Evolutionary conservation across 169 alveolate genomes (phyloP).

Genomic region (Blepharisma undulans): DNA sequence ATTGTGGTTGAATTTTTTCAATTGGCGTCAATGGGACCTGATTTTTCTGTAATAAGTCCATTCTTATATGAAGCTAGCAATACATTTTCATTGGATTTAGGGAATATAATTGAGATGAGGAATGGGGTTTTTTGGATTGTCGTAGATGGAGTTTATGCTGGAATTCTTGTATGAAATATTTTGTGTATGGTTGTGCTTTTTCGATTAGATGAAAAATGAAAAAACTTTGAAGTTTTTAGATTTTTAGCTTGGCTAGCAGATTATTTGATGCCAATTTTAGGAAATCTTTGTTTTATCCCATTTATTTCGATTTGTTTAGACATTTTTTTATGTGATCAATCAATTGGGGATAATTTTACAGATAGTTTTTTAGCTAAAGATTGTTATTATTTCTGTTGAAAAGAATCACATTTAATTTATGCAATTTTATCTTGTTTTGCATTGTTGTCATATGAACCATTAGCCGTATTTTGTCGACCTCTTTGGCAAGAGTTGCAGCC

Average conservation of each 20-base stretch:
- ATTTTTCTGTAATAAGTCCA: background rate
- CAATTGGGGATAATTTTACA: slow-evolving; percentile 7
- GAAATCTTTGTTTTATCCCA: slow-evolving; percentile 2
- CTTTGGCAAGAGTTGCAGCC: slow-evolving; percentile 15
- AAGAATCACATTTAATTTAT: slow-evolving; percentile 1
- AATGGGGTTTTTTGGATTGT: slow-evolving; percentile 27
- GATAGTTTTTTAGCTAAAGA: slow-evolving; percentile 25
- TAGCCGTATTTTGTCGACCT: background rate
- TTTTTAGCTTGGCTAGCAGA: background rate
- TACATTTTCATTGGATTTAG: background rate
- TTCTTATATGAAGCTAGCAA: background rate
- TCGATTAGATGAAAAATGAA: background rate
- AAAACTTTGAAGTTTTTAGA: background rate
- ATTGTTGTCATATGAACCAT: background rate
- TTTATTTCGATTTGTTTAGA: background rate
- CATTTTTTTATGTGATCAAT: background rate
- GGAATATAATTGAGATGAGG: background rate
- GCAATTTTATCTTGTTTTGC: background rate
- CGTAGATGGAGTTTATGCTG: background rate
- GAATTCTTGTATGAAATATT: background rate
- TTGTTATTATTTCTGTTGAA: slow-evolving; percentile 25
- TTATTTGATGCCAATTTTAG: slow-evolving; percentile 18
- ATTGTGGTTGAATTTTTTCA: background rate
- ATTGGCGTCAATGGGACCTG: slow-evolving; percentile 14
- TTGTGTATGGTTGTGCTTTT: background rate